phyloP scores from a whole-genome alignment of 225 moss, liverwort and hornwort species.

The Asterella californica region DNA sequence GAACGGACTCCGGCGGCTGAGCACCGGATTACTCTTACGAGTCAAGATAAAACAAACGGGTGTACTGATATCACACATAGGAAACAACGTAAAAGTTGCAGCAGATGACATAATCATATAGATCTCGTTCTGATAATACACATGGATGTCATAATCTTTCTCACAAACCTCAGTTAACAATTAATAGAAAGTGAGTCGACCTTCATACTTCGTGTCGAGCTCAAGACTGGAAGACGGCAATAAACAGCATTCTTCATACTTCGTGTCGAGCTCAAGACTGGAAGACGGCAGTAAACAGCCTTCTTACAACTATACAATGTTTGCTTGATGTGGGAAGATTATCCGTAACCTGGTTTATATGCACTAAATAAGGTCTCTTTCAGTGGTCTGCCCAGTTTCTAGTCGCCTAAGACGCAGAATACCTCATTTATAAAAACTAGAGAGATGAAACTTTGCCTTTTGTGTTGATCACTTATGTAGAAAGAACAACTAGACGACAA shows the following conservation, averaged over 20 bases:
- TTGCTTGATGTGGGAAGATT: background rate
- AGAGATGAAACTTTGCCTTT: background rate
- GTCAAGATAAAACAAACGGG: too few species aligned
- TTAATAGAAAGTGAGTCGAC: background rate
- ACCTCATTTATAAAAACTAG: background rate
- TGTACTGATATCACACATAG: too few species aligned
- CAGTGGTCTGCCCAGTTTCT: conserved; percentile 1
- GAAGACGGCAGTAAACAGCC: background rate
- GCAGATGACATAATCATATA: too few species aligned
- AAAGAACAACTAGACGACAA: background rate
- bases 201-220: background rate
- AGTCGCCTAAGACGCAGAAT: conserved; percentile 1
- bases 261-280: background rate
- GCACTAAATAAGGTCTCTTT: conserved; percentile 5
- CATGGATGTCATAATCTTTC: too few species aligned
- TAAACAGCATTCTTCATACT: background rate
- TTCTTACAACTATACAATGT: conserved; percentile 17
- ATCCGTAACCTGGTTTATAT: background rate
- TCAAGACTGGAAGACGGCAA: background rate
- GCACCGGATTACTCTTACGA: too few species aligned
- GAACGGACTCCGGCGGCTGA: too few species aligned
- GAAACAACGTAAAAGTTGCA: too few species aligned
- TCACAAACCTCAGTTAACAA: background rate
- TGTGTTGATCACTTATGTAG: conserved; percentile 7
- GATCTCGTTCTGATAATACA: too few species aligned